phyloP scores from a whole-genome alignment of 78 protist genomes.

The Parvularia atlantis region DNA sequence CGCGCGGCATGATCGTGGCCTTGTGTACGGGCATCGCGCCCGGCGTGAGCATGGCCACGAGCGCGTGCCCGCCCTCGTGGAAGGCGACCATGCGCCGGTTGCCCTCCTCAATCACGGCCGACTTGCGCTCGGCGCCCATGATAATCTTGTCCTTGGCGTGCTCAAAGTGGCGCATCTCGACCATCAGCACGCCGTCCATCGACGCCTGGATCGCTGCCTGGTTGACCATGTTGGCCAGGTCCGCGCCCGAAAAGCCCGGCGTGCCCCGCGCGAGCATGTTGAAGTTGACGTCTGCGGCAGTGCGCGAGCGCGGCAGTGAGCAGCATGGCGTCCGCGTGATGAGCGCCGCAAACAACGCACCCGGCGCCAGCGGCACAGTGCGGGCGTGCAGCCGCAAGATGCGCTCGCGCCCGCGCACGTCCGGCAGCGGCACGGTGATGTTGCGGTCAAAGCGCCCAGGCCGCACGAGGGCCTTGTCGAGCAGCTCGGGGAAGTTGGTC shows the following conservation, averaged over 20 bases:
- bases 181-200: constrained; percentile 11
- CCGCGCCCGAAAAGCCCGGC: constrained; percentile 83
- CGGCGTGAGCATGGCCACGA: constrained; percentile 64
- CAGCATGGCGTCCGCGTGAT: too few relatives aligned
- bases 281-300: constrained; percentile 29
- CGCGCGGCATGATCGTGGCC: constrained; percentile 85
- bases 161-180: constrained; percentile 50
- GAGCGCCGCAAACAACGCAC: too few relatives aligned
- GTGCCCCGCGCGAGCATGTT: constrained; percentile 54
- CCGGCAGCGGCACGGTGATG: constrained; percentile 68
- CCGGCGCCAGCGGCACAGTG: background rate
- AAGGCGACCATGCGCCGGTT: constrained; percentile 59
- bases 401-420: constrained; percentile 45
- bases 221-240: constrained; percentile 75
- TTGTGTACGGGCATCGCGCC: constrained; percentile 79
- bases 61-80: constrained; percentile 95
- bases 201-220: constrained; percentile 77
- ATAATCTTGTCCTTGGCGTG: constrained; percentile 74
- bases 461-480: constrained; percentile 79
- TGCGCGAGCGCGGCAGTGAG: too few relatives aligned
- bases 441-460: constrained; percentile 86
- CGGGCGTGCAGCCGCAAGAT: constrained; percentile 41
- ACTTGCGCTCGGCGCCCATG: constrained; percentile 75
- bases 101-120: constrained; percentile 27
- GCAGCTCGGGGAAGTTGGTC: constrained; percentile 76